Base-by-base conservation (phyloP, 2,329 filamentous ascomycete genomes). In the Calonectria ilicicola region DNA sequence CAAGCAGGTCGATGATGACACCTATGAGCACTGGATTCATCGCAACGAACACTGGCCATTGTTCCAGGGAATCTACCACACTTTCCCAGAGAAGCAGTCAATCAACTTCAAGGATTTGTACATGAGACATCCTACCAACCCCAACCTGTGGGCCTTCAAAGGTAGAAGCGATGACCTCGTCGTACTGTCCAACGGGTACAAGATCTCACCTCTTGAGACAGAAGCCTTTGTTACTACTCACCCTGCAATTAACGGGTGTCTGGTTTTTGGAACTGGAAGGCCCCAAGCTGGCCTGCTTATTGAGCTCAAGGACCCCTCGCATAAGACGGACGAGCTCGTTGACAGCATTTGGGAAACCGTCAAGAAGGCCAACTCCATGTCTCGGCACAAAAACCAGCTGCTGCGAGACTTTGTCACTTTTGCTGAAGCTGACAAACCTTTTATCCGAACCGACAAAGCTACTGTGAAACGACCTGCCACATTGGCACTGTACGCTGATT, bases 261-360 rank as follows among this genome's bases (percentile, higher is more conserved):
- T 82, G 0, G 51, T 82, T 1, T 65, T 81, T 49, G 79, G 80
- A 23, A 74, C 78, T 0, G 80, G 80, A n/a, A 77, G 76, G 49
- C 75, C 77, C 1, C 75, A 81, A 44, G 80, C 81, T 0, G 80
- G 76, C 5, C 69, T 82, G 2, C 76, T 82, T 3, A 76, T 81
- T 15, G 80, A 82, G 69, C 26, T 79, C 14, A 81, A 79, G 49
- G 79, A 79, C 21, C 74, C 73, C 3, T 60, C 68, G 0, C 29
- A 23, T 5, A 79, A 75, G 14, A 75, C 53, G 2, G 73, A 81
- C 0, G 74, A 75, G 8, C 72, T 85, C 2, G 72, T 89, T 3
- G 83, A 88, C 7, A 81, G 81, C 49, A 83, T 90, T 5, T 89
- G 87, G 87, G 80, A 82, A 0, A 79, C 76, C 0, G 82, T 90